Base-by-base conservation (phyloP, 2,329 filamentous ascomycete genomes). In the Claviceps digitariae region DNA sequence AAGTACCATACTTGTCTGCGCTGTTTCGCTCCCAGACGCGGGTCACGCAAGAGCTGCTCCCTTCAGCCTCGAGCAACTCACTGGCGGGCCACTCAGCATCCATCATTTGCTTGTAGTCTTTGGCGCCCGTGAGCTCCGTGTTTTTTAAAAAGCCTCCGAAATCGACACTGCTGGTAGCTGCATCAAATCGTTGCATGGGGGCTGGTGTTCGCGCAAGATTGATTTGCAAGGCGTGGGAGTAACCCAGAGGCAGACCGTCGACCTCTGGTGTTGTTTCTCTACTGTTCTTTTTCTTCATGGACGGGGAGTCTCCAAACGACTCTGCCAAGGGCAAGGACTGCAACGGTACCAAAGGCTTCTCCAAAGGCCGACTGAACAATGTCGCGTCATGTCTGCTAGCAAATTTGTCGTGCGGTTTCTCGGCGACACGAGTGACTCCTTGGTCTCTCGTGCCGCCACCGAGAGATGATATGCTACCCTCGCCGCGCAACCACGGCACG, bases 131-230 rank as follows among this genome's bases (percentile, higher is more conserved):
- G 31, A 20, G 43, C 20, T 20, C 15, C 21, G 7, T 15, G 15
- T 51, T 21, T 38, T 25, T 15, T n/a, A 20, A 8, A 15, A 20
- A 8, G n/a, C 4, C 15, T 27, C 8, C 27, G 15, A 9, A n/a
- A 23, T 4, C 9, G 15, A 21, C 7, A 36, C 29, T 20, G 21
- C 21, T 9, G 29, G 40, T 17, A 8, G 15, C 8, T 36, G 31
- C 29, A 41, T 23, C 21, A 29, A 27, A 27, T 6, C 20, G 15
- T 21, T 38, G 25, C 9, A 40, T 29, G 6, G 29, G 47, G 12
- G 40, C 43, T 40, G 55, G 55, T 5, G 51, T 57, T 47, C 46
- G 49, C 48, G 51, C 50, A 17, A 53, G 51, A 6, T 52, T 40
- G 6, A 40, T 51, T 9, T 57, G 55, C 2, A 31, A 36, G 25